These are phyloP conservation scores for Oenanthe javanica DNA, from an alignment of 140 eudicot species.

Conservation along the genomic window DNA sequence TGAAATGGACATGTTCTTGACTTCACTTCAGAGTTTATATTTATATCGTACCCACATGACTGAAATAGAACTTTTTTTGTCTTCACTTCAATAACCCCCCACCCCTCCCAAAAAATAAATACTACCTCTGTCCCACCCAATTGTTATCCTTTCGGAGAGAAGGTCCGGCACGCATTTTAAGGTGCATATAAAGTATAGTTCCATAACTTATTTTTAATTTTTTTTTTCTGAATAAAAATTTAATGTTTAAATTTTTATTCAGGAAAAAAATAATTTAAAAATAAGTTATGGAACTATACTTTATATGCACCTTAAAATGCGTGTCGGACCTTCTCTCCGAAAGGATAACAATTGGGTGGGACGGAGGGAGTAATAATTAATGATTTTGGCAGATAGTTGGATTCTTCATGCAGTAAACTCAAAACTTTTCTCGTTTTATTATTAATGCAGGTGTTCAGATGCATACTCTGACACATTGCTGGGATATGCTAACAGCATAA, in stretches of 20 bases:
- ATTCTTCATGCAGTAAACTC: not conserved
- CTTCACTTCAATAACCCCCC: not conserved
- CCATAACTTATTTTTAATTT: too few relatives aligned
- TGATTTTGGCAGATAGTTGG: not conserved
- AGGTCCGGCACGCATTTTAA: too few relatives aligned
- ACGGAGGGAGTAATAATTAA: not conserved
- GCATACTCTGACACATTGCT: slow-evolving; percentile 94
- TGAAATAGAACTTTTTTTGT: not conserved
- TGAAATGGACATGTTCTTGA: not conserved
- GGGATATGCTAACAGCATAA: slow-evolving; percentile 98
- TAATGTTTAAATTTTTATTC: too few relatives aligned
- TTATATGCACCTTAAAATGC: too few relatives aligned
- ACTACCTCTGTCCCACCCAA: not conserved
- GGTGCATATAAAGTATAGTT: too few relatives aligned
- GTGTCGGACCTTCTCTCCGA: too few relatives aligned
- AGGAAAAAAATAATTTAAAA: too few relatives aligned
- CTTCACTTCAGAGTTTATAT: not conserved
- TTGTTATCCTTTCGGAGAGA: too few relatives aligned
- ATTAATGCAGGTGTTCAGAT: slow-evolving; percentile 74
- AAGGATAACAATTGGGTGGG: too few relatives aligned
- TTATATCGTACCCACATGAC: not conserved
- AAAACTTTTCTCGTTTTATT: slow-evolving; percentile 8
- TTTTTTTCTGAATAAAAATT: too few relatives aligned
- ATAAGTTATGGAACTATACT: too few relatives aligned
- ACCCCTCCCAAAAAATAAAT: not conserved